Conservation (phyloP, 108 stramenopile genomes). For the Craspedostauros australis region DNA sequence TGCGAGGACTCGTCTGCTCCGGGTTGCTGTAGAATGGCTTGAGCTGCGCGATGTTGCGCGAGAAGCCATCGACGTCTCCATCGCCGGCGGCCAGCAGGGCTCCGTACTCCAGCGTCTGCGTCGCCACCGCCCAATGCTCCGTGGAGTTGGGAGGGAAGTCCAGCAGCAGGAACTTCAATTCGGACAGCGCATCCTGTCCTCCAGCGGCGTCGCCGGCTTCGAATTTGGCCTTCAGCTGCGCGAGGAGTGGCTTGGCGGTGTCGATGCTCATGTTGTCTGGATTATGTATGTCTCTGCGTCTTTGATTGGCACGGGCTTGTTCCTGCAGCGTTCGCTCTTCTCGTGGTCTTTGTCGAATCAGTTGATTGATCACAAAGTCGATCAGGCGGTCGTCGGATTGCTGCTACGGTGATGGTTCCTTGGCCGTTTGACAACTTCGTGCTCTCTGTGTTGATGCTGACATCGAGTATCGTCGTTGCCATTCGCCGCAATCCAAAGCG, state of each 20-base stretch:
- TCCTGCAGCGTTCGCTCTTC: too few species aligned
- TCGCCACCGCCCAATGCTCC: constrained; percentile 26
- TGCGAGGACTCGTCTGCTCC: constrained; percentile 30
- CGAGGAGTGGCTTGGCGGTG: constrained; percentile 37
- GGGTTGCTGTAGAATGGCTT: constrained; percentile 53
- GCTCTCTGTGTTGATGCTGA: too few species aligned
- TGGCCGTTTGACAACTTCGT: too few species aligned
- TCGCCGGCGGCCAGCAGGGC: constrained; percentile 68
- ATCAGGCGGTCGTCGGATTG: too few species aligned
- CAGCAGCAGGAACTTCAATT: constrained; percentile 69
- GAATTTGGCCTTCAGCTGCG: constrained; percentile 45
- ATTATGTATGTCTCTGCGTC: too few species aligned
- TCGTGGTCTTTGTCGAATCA: too few species aligned
- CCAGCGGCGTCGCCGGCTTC: constrained; percentile 56
- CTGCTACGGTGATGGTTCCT: too few species aligned
- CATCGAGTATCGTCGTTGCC: too few species aligned
- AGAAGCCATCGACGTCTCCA: constrained; percentile 80
- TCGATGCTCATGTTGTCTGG: constrained; percentile 35
- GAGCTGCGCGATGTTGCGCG: constrained; percentile 74
- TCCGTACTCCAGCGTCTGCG: constrained; percentile 70
- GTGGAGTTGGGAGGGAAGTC: constrained; percentile 31
- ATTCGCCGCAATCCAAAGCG: too few species aligned
- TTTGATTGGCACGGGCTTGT: too few species aligned
- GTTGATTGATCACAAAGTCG: too few species aligned
- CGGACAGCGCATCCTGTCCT: constrained; percentile 50